phyloP scores from a whole-genome alignment of 371 early-diverging fungal genomes.

The Sporodiniella umbellata region DNA sequence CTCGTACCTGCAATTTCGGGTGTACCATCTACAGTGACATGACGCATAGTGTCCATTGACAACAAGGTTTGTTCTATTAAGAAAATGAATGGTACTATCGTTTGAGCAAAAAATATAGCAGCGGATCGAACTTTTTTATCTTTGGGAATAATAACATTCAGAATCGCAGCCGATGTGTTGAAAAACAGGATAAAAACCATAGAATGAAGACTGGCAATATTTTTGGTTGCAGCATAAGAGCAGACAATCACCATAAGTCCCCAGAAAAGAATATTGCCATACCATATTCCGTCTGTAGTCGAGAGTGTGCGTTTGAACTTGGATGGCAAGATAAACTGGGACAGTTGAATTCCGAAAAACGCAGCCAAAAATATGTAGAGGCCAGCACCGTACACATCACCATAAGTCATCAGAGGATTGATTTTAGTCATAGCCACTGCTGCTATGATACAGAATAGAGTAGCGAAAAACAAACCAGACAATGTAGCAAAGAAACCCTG shows the following conservation, averaged over 20 bases:
- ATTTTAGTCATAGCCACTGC: constrained; percentile 13
- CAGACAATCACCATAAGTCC: constrained; percentile 38
- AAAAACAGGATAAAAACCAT: constrained; percentile 36
- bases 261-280: constrained; percentile 49
- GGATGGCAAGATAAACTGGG: constrained; percentile 28
- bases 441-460: constrained; percentile 12
- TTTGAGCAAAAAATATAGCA: constrained; percentile 33
- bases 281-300: constrained; percentile 17
- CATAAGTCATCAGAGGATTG: constrained; percentile 44
- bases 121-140: constrained; percentile 26
- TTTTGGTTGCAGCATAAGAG: constrained; percentile 18
- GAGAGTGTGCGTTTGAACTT: constrained; percentile 20
- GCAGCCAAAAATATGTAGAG: constrained; percentile 31
- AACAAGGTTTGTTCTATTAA: constrained; percentile 45
- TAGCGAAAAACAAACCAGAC: constrained; percentile 13
- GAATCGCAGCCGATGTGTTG: constrained; percentile 27
- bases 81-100: constrained; percentile 37
- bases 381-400: constrained; percentile 33
- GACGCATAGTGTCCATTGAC: constrained; percentile 52
- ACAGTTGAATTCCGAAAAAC: constrained; percentile 35
- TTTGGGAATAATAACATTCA: constrained; percentile 28
- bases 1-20: constrained; percentile 39
- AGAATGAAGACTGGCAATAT: constrained; percentile 44
- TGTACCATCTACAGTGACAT: constrained; percentile 56
- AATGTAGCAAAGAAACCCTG: constrained; percentile 32